phyloP scores from a whole-genome alignment of 2,329 filamentous ascomycete genomes.

The Chrysoporthe deuterocubensis region DNA sequence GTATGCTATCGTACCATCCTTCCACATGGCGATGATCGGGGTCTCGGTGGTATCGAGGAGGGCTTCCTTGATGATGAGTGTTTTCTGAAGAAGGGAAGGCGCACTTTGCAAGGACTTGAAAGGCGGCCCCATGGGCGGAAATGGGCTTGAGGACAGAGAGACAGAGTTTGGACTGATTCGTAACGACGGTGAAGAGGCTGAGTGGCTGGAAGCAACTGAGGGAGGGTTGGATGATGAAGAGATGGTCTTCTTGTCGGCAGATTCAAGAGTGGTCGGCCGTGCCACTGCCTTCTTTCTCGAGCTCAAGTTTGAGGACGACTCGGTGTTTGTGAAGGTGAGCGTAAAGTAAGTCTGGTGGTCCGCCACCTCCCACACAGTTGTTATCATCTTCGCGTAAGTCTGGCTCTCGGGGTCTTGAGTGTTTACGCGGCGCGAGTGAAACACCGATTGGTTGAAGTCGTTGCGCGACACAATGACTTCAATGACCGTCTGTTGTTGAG shows the following conservation, averaged over 20 bases:
- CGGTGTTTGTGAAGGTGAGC: constrained; percentile 71
- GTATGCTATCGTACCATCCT: constrained; percentile 73
- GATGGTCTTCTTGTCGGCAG: constrained; percentile 51
- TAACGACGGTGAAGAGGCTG: constrained; percentile 50
- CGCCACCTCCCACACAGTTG: constrained; percentile 73
- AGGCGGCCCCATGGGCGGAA: constrained; percentile 71
- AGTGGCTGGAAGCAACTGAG: constrained; percentile 51
- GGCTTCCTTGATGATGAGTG: constrained; percentile 76
- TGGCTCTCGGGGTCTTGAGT: constrained; percentile 44
- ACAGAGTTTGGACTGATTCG: constrained; percentile 55
- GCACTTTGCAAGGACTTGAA: constrained; percentile 57
- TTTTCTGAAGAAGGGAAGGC: constrained; percentile 72
- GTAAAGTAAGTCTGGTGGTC: constrained; percentile 72
- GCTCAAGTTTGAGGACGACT: constrained; percentile 42
- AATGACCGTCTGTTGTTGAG: constrained; percentile 60
- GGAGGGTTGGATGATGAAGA: constrained; percentile 48
- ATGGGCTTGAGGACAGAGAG: constrained; percentile 60
- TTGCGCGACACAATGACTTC: constrained; percentile 68
- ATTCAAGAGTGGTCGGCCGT: constrained; percentile 47
- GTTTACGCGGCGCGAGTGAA: constrained; percentile 40
- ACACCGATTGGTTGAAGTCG: constrained; percentile 45
- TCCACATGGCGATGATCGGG: constrained; percentile 81
- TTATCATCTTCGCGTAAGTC: constrained; percentile 73
- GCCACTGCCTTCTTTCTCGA: constrained; percentile 44
- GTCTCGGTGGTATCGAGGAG: constrained; percentile 75